phyloP scores from a whole-genome alignment of 1,284 basidiomycete species.

The Malassezia globosa region DNA sequence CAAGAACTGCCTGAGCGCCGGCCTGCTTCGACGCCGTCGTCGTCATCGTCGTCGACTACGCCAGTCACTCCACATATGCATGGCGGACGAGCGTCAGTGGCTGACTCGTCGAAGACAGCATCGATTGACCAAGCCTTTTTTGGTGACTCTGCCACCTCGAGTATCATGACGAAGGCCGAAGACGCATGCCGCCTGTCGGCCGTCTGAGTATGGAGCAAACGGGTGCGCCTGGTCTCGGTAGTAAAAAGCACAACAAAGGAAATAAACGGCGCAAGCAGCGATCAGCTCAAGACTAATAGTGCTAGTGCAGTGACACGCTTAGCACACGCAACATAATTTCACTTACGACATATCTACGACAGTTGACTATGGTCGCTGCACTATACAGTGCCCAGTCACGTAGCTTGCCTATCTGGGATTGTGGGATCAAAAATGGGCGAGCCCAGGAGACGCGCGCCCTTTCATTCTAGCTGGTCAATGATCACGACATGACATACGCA shows the following conservation, averaged over 20 bases:
- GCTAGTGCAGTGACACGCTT: neutral
- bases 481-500: too few relatives aligned
- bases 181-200: slow-evolving; percentile 48
- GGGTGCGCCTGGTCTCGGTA: slow-evolving; percentile 31
- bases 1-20: slow-evolving; percentile 35
- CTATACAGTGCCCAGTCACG: too few relatives aligned
- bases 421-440: too few relatives aligned
- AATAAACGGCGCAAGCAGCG: slow-evolving; percentile 52
- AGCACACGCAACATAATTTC: too few relatives aligned
- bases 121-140: slow-evolving; percentile 56
- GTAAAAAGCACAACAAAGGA: slow-evolving; percentile 84
- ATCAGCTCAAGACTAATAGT: slow-evolving; percentile 26
- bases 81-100: neutral
- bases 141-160: slow-evolving; percentile 56
- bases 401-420: too few relatives aligned
- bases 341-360: too few relatives aligned
- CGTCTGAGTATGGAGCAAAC: slow-evolving; percentile 47
- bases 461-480: too few relatives aligned
- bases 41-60: too few relatives aligned
- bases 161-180: slow-evolving; percentile 51
- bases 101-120: slow-evolving; percentile 13
- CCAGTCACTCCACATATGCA: neutral
- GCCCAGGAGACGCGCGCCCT: too few relatives aligned
- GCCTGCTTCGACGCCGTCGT: neutral
- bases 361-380: too few relatives aligned